phyloP scores from a whole-genome alignment of 352 stramenopile genomes.

The Phytophthora pinifolia region DNA sequence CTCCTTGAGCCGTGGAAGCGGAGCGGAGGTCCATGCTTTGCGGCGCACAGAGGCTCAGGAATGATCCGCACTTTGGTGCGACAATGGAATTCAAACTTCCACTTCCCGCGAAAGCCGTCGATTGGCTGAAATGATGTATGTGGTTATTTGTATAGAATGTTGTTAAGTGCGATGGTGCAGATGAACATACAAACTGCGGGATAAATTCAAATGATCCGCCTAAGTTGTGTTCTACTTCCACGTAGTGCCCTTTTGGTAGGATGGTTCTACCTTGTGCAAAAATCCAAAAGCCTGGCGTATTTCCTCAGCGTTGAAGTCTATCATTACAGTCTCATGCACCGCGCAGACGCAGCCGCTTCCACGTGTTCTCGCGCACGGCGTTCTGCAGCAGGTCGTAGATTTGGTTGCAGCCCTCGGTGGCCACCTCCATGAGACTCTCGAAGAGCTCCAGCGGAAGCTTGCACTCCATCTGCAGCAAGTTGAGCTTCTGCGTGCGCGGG shows the following conservation, averaged over 20 bases:
- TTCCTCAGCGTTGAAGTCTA: neutral
- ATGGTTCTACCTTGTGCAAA: conserved; percentile 1
- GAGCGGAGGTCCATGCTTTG: conserved; percentile 28
- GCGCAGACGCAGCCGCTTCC: conserved; percentile 69
- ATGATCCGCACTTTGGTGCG: conserved; percentile 15
- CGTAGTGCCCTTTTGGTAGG: neutral
- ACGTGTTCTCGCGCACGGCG: conserved; percentile 84
- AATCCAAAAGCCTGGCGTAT: too few species aligned
- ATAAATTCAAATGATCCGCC: conserved; percentile 19
- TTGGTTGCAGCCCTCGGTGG: conserved; percentile 80
- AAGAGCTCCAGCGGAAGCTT: conserved; percentile 89
- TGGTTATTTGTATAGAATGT: neutral
- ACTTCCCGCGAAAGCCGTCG: conserved; percentile 27
- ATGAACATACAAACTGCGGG: conserved; percentile 21
- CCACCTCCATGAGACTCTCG: conserved; percentile 81
- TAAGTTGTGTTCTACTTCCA: neutral
- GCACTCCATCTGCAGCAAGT: conserved; percentile 90
- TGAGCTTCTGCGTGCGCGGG: conserved; percentile 86
- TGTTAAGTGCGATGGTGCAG: conserved; percentile 5
- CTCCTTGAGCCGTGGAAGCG: neutral
- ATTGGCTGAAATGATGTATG: conserved; percentile 26
- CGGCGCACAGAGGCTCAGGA: conserved; percentile 8
- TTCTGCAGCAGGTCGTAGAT: conserved; percentile 87
- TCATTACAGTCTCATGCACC: conserved; percentile 34
- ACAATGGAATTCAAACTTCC: conserved; percentile 35